phyloP scores from a whole-genome alignment of 345 rosid species.

The Camelina hispida region DNA sequence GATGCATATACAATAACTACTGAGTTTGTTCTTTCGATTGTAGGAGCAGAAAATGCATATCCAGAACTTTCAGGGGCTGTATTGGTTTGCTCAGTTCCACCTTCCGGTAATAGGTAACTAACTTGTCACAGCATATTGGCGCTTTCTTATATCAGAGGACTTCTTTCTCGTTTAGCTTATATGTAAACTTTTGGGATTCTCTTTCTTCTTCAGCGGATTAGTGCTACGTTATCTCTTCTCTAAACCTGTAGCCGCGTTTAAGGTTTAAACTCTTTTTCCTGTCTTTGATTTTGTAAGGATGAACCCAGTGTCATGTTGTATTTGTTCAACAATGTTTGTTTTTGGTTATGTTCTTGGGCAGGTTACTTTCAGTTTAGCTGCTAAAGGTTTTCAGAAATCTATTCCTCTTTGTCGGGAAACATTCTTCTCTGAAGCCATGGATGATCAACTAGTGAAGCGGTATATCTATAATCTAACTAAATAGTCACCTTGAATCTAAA shows the following conservation, averaged over 20 bases:
- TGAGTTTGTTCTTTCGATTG: constrained; percentile 22
- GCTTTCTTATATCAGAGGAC: background rate
- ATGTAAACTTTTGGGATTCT: constrained; percentile 5
- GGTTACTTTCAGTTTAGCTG: constrained; percentile 92
- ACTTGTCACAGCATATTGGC: constrained; percentile 12
- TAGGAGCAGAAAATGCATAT: constrained; percentile 50
- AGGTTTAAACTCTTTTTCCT: constrained; percentile 53
- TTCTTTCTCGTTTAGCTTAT: constrained; percentile 18
- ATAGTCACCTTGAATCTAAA: background rate
- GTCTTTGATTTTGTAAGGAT: background rate
- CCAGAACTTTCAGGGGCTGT: constrained; percentile 74
- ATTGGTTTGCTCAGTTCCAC: constrained; percentile 89
- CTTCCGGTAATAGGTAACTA: constrained; percentile 87
- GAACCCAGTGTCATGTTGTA: constrained; percentile 2
- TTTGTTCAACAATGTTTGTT: background rate
- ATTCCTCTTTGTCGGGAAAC: constrained; percentile 87
- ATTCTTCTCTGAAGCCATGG: constrained; percentile 79
- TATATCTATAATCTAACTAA: constrained; percentile 42
- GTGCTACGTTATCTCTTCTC: constrained; percentile 89
- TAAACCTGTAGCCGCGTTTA: constrained; percentile 84
- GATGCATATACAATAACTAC: background rate
- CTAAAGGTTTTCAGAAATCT: constrained; percentile 83
- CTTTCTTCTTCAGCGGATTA: constrained; percentile 63
- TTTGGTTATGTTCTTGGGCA: constrained; percentile 43
- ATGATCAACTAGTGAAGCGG: constrained; percentile 74